Evolutionary conservation across 441 rosid species (phyloP).

Genomic region (Populus hybrid): DNA sequence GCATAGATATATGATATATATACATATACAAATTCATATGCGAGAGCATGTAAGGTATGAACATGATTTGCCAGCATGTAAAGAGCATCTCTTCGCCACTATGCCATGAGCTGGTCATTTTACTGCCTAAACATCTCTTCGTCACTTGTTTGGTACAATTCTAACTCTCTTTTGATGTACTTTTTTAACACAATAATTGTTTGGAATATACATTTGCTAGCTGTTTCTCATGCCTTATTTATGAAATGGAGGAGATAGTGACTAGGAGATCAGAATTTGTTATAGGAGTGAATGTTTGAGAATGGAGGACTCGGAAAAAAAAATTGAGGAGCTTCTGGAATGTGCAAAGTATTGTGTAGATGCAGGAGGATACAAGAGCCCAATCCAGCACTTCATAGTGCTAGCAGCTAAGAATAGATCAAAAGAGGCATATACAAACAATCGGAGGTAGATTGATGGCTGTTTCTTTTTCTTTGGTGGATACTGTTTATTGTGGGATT

Average conservation of each 20-base stretch:
- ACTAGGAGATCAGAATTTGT: conserved; percentile 40
- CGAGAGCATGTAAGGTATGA: neutral
- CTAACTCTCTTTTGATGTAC: neutral
- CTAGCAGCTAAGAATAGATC: conserved; percentile 26
- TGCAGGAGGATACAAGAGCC: conserved; percentile 35
- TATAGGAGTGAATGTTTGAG: conserved; percentile 43
- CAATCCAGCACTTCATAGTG: conserved; percentile 19
- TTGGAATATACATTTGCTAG: neutral
- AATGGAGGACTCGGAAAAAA: conserved; percentile 36
- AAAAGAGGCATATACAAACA: conserved; percentile 17
- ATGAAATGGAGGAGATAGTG: conserved; percentile 16
- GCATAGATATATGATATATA: neutral
- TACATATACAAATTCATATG: neutral
- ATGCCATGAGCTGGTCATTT: neutral
- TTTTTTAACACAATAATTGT: neutral
- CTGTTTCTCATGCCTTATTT: neutral
- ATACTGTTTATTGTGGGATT: neutral
- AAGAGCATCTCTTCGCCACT: too few species aligned
- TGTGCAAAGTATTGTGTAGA: conserved; percentile 44
- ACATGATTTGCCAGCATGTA: neutral
- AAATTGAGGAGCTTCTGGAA: conserved; percentile 41
- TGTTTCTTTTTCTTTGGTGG: neutral
- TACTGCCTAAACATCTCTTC: neutral
- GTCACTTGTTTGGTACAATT: neutral
- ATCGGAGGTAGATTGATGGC: conserved; percentile 3